Conservation (phyloP, 2,329 filamentous ascomycete species). For the Nothopassalora personata region DNA sequence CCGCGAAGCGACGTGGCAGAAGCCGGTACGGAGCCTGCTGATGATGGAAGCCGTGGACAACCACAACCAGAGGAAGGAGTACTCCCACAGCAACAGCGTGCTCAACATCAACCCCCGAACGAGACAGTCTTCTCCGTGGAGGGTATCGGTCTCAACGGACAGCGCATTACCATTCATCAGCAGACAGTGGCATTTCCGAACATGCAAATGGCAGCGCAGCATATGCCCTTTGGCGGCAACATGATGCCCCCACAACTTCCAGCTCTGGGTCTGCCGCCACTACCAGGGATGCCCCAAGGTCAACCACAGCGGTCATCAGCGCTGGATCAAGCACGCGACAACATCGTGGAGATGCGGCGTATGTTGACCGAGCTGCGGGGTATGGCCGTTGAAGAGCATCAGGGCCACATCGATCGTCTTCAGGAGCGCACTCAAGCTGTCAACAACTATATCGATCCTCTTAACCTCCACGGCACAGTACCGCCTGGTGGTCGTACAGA, state of each 20-base stretch:
- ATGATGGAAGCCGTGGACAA: neutral
- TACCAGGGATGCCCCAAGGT: slow-evolving; percentile 6
- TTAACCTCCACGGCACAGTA: slow-evolving; percentile 7
- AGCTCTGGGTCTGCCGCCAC: slow-evolving; percentile 4
- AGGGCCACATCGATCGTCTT: slow-evolving; percentile 18
- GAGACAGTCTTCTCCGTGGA: slow-evolving; percentile 27
- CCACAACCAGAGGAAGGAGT: neutral
- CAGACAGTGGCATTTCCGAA: slow-evolving; percentile 21
- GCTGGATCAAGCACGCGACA: slow-evolving; percentile 29
- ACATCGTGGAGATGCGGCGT: slow-evolving; percentile 29
- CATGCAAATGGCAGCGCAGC: neutral
- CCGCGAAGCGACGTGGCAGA: neutral
- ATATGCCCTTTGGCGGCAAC: slow-evolving; percentile 4
- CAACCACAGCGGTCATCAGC: slow-evolving; percentile 19
- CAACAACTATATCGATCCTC: slow-evolving; percentile 30
- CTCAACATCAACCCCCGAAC: slow-evolving; percentile 10
- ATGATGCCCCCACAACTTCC: neutral
- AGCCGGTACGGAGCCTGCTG: neutral
- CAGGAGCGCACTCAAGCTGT: slow-evolving; percentile 23
- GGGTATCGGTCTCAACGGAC: slow-evolving; percentile 27
- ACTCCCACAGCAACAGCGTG: neutral
- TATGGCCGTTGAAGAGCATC: slow-evolving; percentile 19
- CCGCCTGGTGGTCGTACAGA: neutral
- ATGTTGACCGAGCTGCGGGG: slow-evolving; percentile 27
- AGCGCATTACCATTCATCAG: slow-evolving; percentile 29